Percentiles rank a stretch among this genome's conserved stretches.
Conservation (phyloP, 805 yeast genomes). For the Myxozyma neotropica region DNA sequence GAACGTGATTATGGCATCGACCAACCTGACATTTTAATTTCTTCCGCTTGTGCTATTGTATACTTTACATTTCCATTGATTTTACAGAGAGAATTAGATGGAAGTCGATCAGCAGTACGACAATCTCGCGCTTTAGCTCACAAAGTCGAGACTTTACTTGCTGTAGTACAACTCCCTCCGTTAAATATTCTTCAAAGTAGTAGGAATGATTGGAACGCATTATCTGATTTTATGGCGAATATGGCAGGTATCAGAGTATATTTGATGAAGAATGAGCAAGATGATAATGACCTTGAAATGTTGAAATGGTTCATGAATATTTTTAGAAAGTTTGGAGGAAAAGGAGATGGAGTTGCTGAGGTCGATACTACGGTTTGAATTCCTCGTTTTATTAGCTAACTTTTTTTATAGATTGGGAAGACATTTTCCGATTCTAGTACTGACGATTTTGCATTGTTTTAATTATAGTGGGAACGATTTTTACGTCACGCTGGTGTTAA, state of each 20-base stretch:
- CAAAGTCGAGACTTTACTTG: constrained; percentile 1
- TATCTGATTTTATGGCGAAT: constrained; percentile 13
- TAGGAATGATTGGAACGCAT: constrained; percentile 12
- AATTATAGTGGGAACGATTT: constrained; percentile 21
- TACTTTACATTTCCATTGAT: constrained; percentile 9
- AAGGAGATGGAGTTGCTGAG: constrained; percentile 22
- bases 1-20: constrained; percentile 24
- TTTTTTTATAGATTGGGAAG: too few species aligned
- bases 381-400: neutral
- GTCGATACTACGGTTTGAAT: constrained; percentile 26
- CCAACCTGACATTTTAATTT: constrained; percentile 18
- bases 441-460: neutral
- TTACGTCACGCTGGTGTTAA: constrained; percentile 15
- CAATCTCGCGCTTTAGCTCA: neutral
- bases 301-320: constrained; percentile 4
- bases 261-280: neutral
- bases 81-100: constrained; percentile 14
- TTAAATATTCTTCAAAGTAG: neutral
- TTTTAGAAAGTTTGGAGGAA: constrained; percentile 10
- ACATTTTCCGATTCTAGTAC: too few species aligned
- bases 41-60: constrained; percentile 3
- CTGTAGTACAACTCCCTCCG: constrained; percentile 1
- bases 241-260: constrained; percentile 1
- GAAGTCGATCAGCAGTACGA: constrained; percentile 2
- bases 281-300: neutral